Conservation (phyloP, 805 yeast genomes). For the Starmerella apis region DNA sequence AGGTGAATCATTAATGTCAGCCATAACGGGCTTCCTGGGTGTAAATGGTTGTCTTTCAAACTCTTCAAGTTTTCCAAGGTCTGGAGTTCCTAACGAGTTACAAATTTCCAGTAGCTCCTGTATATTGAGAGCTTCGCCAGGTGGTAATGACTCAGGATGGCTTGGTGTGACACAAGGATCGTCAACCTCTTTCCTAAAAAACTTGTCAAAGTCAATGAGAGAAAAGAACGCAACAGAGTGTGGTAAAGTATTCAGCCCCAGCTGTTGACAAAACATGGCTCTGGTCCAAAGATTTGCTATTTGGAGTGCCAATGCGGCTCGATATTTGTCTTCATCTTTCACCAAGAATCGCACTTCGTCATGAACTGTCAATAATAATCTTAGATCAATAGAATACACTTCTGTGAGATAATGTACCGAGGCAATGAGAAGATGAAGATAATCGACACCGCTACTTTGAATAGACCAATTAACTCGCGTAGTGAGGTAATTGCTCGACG, state of each 20-base stretch:
- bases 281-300: constrained; percentile 91
- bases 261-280: constrained; percentile 84
- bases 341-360: constrained; percentile 84
- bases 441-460: constrained; percentile 96
- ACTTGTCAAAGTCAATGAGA: constrained; percentile 80
- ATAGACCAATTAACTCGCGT: constrained; percentile 96
- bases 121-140: constrained; percentile 71
- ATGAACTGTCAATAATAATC: constrained; percentile 81
- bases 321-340: constrained; percentile 59
- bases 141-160: constrained; percentile 55
- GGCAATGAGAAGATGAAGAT: constrained; percentile 70
- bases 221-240: constrained; percentile 94
- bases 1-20: constrained; percentile 10
- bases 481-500: constrained; percentile 56
- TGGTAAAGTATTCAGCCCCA: constrained; percentile 82
- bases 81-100: constrained; percentile 18
- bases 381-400: constrained; percentile 55
- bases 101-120: constrained; percentile 35
- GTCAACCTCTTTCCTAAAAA: constrained; percentile 85
- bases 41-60: constrained; percentile 4
- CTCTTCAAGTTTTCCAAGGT: not conserved
- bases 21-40: constrained; percentile 18
- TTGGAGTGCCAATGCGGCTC: constrained; percentile 74
- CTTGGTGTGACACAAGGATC: constrained; percentile 89
- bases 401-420: constrained; percentile 76